Percentiles rank a stretch among this genome's conserved stretches.
phyloP scores from a whole-genome alignment of 495 filamentous ascomycete species.

The Talaromyces liani region DNA sequence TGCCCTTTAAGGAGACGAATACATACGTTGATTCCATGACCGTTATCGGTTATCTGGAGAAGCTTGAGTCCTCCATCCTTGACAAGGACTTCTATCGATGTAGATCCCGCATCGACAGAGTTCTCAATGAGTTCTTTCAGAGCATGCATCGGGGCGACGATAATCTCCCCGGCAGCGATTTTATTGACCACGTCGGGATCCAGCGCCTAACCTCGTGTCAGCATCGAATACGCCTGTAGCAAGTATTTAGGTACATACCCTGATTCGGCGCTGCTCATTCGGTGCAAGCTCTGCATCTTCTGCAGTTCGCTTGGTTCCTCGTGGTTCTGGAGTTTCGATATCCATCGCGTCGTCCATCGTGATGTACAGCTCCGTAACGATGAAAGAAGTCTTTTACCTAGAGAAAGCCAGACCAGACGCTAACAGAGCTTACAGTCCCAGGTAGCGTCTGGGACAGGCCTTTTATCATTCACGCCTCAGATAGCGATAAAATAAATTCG shows the following conservation, averaged over 20 bases:
- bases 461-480: background rate
- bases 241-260: conserved; percentile 26
- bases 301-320: conserved; percentile 59
- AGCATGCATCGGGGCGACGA: conserved; percentile 94
- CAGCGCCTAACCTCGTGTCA: conserved; percentile 52
- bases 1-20: background rate
- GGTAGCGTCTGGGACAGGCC: background rate
- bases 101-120: conserved; percentile 92
- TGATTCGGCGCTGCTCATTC: conserved; percentile 59
- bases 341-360: conserved; percentile 43
- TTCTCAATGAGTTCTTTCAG: conserved; percentile 98
- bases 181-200: conserved; percentile 97
- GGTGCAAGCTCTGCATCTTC: conserved; percentile 33
- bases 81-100: conserved; percentile 80
- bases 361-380: background rate
- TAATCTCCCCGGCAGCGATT: conserved; percentile 99
- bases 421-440: background rate
- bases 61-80: conserved; percentile 97
- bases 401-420: background rate
- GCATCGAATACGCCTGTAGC: background rate
- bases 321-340: conserved; percentile 29
- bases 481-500: background rate
- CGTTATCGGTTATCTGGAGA: conserved; percentile 96
- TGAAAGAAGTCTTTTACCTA: background rate
- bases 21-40: conserved; percentile 86